Base-by-base conservation (phyloP, 192 early-diverging fungal species). In the Physocladia obscura region DNA sequence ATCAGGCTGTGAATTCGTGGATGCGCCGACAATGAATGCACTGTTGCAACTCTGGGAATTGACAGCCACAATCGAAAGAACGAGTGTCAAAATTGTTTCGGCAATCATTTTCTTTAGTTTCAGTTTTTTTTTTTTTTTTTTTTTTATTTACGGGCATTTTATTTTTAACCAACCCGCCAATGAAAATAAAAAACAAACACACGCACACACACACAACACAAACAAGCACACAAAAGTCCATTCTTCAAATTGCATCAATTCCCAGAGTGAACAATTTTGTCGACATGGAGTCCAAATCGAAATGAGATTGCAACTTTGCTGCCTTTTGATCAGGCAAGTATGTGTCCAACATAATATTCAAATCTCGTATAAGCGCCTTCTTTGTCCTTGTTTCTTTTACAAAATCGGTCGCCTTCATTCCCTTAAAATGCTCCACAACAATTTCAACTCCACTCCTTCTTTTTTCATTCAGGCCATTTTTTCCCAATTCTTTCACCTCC, bases 271-370 rank as follows among this genome's bases (percentile, higher is more conserved):
- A n/a, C 8, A 44, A n/a, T 13, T 13, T n/a, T 13, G 40, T 13
- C n/a, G 40, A 44, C 8, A 44, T n/a, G 11, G 11, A 8, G 40
- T 44, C n/a, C 40, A 44, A 44, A n/a, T 44, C 40, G 40, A 44
- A 8, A 44, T 44, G 8, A n/a, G 8, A 8, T n/a, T 44, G 11
- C 40, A 44, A 44, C n/a, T 44, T 44, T 44, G 11, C n/a, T 13
- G 11, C 40, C 40, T 44, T 44, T 44, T 44, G 11, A 8, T 6
- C 62, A 11, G 27, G 11, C n/a, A 63, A 44, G 34, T 63, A 63
- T 4, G 62, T 63, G n/a, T 63, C 62, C 62, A 63, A 17, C 62
- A 63, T 50, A 11, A 63, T 17, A 4, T n/a, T 22, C 34, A 63
- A 24, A 29, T 63, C 40, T 13, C 40, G 40, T n/a, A 44, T 44